Evolutionary conservation across 2,329 filamentous ascomycete species (phyloP), one percentile per base, ranked within the genome.

Genomic region (Xylariales sp.): DNA sequence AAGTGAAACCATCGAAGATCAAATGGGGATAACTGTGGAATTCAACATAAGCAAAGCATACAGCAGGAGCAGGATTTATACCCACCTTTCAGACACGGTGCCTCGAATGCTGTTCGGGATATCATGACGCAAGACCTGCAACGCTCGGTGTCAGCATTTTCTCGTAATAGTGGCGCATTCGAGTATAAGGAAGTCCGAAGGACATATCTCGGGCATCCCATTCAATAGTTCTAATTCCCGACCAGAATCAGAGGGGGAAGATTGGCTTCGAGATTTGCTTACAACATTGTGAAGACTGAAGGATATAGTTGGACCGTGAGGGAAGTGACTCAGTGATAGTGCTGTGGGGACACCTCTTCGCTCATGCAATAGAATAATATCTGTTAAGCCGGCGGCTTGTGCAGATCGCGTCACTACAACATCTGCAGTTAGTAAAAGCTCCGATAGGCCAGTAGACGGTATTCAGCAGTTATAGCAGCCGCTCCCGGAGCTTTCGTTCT

Each of bases 1-100:
- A 40, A 12, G 20, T 34, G 41, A 46, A 46, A 4, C 57, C 89
- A 56, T 98, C 93, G 55, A 98, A 97, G 48, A 98, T 87, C 3
- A 98, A 72, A 57, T 97, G 91, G 0, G 93, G 93, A 55, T 96
- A 98, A 27, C 82, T n/a, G n/a, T n/a, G n/a, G n/a, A n/a, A n/a
- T n/a, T n/a, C n/a, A n/a, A n/a, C n/a, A n/a, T n/a, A n/a, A n/a
- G n/a, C n/a, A n/a, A n/a, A n/a, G n/a, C n/a, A n/a, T n/a, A n/a
- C n/a, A n/a, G n/a, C n/a, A n/a, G n/a, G n/a, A n/a, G n/a, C n/a
- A n/a, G n/a, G n/a, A n/a, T n/a, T n/a, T n/a, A n/a, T n/a, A n/a
- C n/a, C n/a, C n/a, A n/a, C n/a, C n/a, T 84, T 65, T 98, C 93
- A 47, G 82, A 88, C 35, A 96, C 88, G 2, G 89, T 95, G 35